phyloP scores from a whole-genome alignment of 176 grass and related monocot species.

The Dendrocalamus sinicus region DNA sequence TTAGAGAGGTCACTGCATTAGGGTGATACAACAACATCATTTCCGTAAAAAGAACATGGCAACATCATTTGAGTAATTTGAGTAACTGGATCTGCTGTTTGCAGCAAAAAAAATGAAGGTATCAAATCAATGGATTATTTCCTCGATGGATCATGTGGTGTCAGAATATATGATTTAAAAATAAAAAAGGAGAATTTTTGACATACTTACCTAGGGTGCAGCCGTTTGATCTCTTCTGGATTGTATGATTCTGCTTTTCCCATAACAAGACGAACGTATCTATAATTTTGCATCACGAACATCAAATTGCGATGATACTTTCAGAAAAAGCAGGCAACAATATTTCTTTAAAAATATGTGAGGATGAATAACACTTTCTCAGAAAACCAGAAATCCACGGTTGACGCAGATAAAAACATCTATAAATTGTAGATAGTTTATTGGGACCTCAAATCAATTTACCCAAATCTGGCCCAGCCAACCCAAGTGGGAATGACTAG shows the following conservation, averaged over 20 bases:
- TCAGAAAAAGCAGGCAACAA: neutral
- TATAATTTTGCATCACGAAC: constrained; percentile 37
- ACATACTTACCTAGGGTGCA: constrained; percentile 78
- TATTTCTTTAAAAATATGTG: neutral
- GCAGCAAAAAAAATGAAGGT: neutral
- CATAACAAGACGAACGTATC: constrained; percentile 87
- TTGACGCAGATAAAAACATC: neutral
- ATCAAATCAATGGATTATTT: constrained; percentile 4
- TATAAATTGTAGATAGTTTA: neutral
- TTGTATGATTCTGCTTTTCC: constrained; percentile 66
- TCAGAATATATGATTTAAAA: neutral
- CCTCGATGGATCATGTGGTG: neutral
- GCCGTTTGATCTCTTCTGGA: constrained; percentile 62
- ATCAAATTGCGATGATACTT: constrained; percentile 14
- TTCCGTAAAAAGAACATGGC: neutral
- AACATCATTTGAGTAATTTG: neutral
- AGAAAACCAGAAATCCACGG: neutral
- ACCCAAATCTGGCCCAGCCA: neutral
- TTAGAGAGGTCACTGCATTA: constrained; percentile 15
- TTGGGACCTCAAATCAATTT: neutral
- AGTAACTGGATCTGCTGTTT: constrained; percentile 11
- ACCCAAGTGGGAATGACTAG: neutral
- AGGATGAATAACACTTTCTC: neutral
- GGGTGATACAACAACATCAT: neutral
- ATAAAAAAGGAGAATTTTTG: constrained; percentile 1